Percentiles rank a stretch among this genome's conserved stretches.
Evolutionary conservation across 169 alveolate genomes (phyloP).

Genomic region (Eimeria maxima): DNA sequence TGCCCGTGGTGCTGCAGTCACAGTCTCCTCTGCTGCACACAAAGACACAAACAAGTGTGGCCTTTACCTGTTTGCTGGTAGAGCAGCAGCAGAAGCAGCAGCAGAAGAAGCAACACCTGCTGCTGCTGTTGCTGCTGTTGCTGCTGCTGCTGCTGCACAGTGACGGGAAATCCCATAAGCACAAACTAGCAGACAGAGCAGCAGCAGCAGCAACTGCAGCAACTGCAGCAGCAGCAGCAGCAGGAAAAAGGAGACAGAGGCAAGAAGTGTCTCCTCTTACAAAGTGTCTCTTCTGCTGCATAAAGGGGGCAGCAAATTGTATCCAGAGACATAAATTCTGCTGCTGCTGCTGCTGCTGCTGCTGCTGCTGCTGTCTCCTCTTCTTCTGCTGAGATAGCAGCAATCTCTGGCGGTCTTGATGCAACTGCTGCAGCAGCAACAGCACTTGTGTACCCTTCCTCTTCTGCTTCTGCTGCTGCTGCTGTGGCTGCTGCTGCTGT

Average conservation of each 20-base stretch:
- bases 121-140: background rate
- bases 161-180: no score
- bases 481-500: conserved; percentile 4
- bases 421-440: no score
- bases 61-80: no score
- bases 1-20: background rate
- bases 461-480: background rate
- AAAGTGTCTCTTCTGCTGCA: conserved; percentile 13
- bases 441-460: no score
- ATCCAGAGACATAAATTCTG: background rate
- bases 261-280: no score
- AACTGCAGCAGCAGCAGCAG: background rate
- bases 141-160: conserved; percentile 17
- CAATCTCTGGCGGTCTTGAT: background rate
- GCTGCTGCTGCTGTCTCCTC: background rate
- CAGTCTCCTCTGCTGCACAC: background rate
- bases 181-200: background rate
- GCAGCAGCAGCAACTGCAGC: conserved; percentile 35
- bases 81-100: background rate
- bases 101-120: no score
- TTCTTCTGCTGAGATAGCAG: background rate
- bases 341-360: no score
- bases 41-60: background rate
- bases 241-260: background rate
- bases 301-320: background rate